Evolutionary conservation across 257 asterid species (phyloP).

Genomic region (Jasminum sambac): DNA sequence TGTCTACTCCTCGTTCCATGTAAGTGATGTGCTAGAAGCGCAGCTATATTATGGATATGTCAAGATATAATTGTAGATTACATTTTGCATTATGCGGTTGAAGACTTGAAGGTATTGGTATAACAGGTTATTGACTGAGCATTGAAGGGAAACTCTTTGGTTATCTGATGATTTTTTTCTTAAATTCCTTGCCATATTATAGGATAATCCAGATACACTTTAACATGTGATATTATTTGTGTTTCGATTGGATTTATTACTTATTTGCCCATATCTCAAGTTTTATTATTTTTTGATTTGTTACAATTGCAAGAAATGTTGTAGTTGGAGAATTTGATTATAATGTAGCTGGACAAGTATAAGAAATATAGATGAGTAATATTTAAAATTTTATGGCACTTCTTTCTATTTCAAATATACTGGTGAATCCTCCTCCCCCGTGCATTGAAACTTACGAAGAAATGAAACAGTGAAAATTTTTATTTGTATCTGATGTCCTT

Average conservation of each 20-base stretch:
- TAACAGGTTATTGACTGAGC: neutral
- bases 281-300: neutral
- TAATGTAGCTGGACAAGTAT: neutral
- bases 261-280: neutral
- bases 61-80: neutral
- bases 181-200: neutral
- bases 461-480: neutral
- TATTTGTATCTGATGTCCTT: neutral
- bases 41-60: neutral
- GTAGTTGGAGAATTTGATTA: neutral
- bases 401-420: neutral
- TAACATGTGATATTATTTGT: neutral
- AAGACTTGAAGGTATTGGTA: neutral
- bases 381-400: neutral
- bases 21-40: constrained; percentile 22
- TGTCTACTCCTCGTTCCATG: constrained; percentile 70
- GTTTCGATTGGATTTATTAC: neutral
- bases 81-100: neutral
- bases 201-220: neutral
- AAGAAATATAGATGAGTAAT: neutral
- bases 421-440: neutral
- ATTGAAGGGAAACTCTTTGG: neutral
- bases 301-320: neutral
- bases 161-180: neutral
- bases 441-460: neutral